Base-by-base conservation (phyloP, 768 basidiomycete species). In the Lactarius hengduanensis region DNA sequence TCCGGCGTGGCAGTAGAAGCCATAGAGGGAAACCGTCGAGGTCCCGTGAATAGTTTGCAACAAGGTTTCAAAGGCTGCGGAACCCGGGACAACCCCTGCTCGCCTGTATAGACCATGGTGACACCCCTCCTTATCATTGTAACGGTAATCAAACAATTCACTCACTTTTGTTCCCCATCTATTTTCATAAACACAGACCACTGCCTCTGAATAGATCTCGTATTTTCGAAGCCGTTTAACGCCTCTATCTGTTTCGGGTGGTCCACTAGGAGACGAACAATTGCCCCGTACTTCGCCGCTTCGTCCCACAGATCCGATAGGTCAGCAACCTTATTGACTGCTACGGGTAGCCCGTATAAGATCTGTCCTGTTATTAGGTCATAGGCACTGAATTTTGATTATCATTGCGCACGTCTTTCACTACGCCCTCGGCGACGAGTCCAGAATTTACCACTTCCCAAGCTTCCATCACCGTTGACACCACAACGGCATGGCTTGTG, bases 141-240 rank as follows among this genome's bases (percentile, higher is more conserved):
- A 38, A 34, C 50, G 50, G 28, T 9, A 56, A 30, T 30, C 30
- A n/a, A 58, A 22, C 22, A 61, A 65, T 43, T 3, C 40, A 74
- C 88, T 72, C 76, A 93, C 92, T 87, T 86, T 71, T 86, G 83
- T 34, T 89, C 91, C 8, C 86, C 86, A 70, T 94, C 90, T 41
- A 94, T 78, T 69, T 94, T 94, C 65, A 95, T 81, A 74, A 94
- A 94, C 0, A 83, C 83, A 16, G 87, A 89, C 92, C 93, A 94
- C 54, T 73, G 78, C 69, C 79, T 78, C 1, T 78, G 76, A 18
- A 70, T 74, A 57, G 71, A 73, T 65, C 78, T 78, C 50, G 72
- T 70, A 30, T 72, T 77, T 74, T 88, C 88, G 70, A 83, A 90
- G 57, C 79, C 79, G 67, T 90, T 87, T 43, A 94, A 73, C 58